Evolutionary conservation across 768 basidiomycete species (phyloP).

Genomic region (Lyophyllum decastes): DNA sequence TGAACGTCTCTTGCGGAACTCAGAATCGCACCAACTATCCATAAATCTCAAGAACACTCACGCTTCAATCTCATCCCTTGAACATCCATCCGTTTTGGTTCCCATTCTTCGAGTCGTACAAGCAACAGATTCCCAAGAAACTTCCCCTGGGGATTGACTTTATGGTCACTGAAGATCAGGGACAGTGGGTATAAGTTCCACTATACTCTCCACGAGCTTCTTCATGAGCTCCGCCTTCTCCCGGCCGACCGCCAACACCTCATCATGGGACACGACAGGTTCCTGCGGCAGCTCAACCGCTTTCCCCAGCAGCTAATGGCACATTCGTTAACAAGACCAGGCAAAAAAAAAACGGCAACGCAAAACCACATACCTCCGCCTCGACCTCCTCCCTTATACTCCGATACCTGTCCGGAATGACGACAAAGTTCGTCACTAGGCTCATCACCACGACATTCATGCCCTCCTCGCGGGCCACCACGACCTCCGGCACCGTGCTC

Average conservation of each 20-base stretch:
- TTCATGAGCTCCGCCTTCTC: conserved; percentile 75
- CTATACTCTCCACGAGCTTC: conserved; percentile 65
- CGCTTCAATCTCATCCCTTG: too few relatives aligned
- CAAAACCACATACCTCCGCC: conserved; percentile 61
- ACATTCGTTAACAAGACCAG: not conserved
- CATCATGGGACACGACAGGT: conserved; percentile 71
- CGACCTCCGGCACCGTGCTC: conserved; percentile 90
- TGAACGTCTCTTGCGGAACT: too few relatives aligned
- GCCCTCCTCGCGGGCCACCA: conserved; percentile 76
- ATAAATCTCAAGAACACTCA: too few relatives aligned
- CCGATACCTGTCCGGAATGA: conserved; percentile 65
- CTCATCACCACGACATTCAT: conserved; percentile 79
- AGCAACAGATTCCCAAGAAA: too few relatives aligned
- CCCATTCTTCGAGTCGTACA: too few relatives aligned
- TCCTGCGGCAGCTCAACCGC: conserved; percentile 38
- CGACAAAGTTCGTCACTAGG: conserved; percentile 84
- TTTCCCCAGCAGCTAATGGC: conserved; percentile 60
- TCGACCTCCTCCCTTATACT: conserved; percentile 76
- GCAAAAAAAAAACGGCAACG: not conserved
- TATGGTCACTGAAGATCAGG: conserved; percentile 9
- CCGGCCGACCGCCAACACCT: conserved; percentile 68
- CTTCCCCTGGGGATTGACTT: too few relatives aligned
- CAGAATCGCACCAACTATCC: too few relatives aligned
- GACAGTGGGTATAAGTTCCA: conserved; percentile 33
- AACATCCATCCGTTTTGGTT: too few relatives aligned